Evolutionary conservation across 257 asterid species (phyloP).

Genomic region (Solanum etuberosum): DNA sequence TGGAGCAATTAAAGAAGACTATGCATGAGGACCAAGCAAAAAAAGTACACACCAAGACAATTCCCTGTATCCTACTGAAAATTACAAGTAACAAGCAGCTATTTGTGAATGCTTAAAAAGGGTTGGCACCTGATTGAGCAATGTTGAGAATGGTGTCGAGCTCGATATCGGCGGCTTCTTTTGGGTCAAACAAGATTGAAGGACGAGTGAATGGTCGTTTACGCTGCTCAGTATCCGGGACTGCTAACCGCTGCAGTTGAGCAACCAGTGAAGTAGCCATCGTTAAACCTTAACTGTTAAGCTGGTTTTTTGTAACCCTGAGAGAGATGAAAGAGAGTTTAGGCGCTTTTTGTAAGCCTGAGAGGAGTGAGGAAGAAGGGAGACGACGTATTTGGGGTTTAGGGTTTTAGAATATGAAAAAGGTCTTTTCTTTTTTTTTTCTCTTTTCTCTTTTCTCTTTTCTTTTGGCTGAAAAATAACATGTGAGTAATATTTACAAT

Average conservation of each 20-base stretch:
- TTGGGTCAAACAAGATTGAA: conserved; percentile 60
- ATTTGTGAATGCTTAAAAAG: not conserved
- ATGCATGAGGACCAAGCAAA: not conserved
- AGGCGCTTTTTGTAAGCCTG: not conserved
- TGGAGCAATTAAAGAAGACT: not conserved
- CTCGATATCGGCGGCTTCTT: conserved; percentile 75
- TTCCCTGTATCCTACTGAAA: not conserved
- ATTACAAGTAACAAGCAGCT: not conserved
- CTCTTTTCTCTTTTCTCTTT: not conserved
- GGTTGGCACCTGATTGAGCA: conserved; percentile 46
- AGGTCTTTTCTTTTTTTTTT: not conserved
- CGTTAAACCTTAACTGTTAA: not conserved
- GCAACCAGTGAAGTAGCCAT: conserved; percentile 64
- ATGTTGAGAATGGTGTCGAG: conserved; percentile 38
- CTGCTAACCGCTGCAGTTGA: conserved; percentile 51
- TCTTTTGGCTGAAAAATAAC: not conserved
- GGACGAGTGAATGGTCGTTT: conserved; percentile 64
- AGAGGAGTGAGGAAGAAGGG: not conserved
- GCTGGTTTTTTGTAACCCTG: not conserved
- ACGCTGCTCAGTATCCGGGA: conserved; percentile 53
- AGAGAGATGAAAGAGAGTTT: not conserved
- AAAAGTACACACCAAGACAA: not conserved
- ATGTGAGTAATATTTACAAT: not conserved
- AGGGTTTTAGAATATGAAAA: not conserved
- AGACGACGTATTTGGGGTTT: not conserved